Percentiles rank a stretch among this genome's conserved stretches.
Conservation (phyloP, 139 green algal genomes). For the Gonium pectorale region DNA sequence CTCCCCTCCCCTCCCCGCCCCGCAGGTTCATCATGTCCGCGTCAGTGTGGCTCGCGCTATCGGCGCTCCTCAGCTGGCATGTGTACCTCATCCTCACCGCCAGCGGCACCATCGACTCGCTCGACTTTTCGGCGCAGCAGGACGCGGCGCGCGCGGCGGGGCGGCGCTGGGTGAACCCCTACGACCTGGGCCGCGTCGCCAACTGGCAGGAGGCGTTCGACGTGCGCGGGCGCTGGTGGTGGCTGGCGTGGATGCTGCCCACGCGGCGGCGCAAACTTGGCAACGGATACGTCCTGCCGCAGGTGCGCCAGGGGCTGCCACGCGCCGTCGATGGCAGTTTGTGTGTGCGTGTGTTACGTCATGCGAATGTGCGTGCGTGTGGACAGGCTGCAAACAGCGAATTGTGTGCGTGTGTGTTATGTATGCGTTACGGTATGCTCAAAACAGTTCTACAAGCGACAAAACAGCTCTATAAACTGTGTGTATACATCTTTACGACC, state of each 20-base stretch:
- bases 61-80: constrained; percentile 69
- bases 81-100: constrained; percentile 69
- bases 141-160: constrained; percentile 39
- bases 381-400: no score
- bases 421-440: no score
- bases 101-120: constrained; percentile 73
- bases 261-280: constrained; percentile 48
- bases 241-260: constrained; percentile 64
- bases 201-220: constrained; percentile 76
- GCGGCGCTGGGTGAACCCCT: constrained; percentile 62
- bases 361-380: no score
- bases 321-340: no score
- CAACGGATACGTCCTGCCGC: constrained; percentile 47
- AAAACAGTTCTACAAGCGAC: no score
- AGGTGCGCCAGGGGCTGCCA: neutral
- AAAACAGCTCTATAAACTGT: no score
- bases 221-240: constrained; percentile 67
- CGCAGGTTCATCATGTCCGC: constrained; percentile 48
- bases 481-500: no score
- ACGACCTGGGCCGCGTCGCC: constrained; percentile 59
- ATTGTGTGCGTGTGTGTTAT: no score
- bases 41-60: constrained; percentile 54
- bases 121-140: constrained; percentile 36
- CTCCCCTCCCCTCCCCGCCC: neutral
- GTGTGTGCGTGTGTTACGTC: no score